Percentiles rank a stretch among this genome's conserved stretches.
Conservation (phyloP, 164 flowering plant genomes). For the Vitis riparia region DNA sequence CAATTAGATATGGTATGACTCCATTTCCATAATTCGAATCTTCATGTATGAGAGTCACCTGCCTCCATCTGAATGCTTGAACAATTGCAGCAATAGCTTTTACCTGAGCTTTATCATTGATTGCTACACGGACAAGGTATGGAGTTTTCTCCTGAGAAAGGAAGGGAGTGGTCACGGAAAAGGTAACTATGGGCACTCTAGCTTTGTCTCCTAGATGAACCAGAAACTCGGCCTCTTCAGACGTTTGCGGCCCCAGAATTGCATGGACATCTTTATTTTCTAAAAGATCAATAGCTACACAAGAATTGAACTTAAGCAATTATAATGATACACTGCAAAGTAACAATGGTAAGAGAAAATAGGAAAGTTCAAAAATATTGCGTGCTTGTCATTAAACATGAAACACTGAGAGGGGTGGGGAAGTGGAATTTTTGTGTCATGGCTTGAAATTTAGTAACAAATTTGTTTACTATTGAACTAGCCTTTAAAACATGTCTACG, state of each 20-base stretch:
- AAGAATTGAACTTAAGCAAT: too few species aligned
- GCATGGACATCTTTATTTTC: constrained; percentile 9
- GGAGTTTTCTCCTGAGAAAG: background rate
- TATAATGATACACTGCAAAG: too few species aligned
- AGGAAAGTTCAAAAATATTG: too few species aligned
- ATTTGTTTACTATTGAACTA: too few species aligned
- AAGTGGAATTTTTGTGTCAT: too few species aligned
- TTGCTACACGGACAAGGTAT: constrained; percentile 10
- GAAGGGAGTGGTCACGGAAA: constrained; percentile 4
- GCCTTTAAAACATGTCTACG: too few species aligned
- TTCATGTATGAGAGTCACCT: constrained; percentile 9
- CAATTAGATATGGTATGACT: constrained; percentile 9
- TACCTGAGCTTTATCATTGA: constrained; percentile 11
- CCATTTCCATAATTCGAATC: constrained; percentile 14
- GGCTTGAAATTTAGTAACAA: too few species aligned
- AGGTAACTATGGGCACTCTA: constrained; percentile 19
- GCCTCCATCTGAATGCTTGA: constrained; percentile 14
- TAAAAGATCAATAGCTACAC: constrained; percentile 15
- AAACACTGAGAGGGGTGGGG: too few species aligned
- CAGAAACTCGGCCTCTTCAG: constrained; percentile 14
- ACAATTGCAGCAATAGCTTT: constrained; percentile 12
- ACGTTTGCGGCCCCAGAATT: constrained; percentile 14
- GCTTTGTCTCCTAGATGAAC: constrained; percentile 16
- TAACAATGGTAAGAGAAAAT: too few species aligned
- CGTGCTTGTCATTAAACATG: too few species aligned